Base-by-base conservation (phyloP, 78 protist genomes). In the Tieghemostelium lacteum region DNA sequence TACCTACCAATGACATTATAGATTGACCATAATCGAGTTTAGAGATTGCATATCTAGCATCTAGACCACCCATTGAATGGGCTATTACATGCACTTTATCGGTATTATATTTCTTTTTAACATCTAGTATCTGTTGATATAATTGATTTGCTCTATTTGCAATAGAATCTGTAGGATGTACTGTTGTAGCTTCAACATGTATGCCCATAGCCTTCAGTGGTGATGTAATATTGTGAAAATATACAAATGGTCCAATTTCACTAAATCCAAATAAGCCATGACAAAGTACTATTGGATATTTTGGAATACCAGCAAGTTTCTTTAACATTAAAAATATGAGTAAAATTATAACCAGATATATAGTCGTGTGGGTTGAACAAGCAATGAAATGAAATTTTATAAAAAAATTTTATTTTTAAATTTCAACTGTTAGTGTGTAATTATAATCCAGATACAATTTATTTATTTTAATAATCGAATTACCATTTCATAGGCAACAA, bases 11-110 rank as follows among this genome's bases (percentile, higher is more conserved):
- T 29, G 91, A 83, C 17, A 69, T 28, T 14, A 83, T 61, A 31
- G 37, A 37, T 40, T 24, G 26, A 22, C 31, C 17, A 6, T 55
- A 22, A 60, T 83, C 91, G 0, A 83, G 28, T 28, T 83, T 24
- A 45, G n/a, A 22, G 8, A 67, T 69, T 10, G 69, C n/a, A 45
- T 58, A 83, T 58, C 91, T 26, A 14, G 73, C 55, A 33, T 83
- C 91, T 28, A 83, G 54, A 3, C 91, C 91, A 29, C 91, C 91
- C 78, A 83, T 58, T 5, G 70, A 54, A 19, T 83, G 91, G 0
- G 91, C 91, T 6, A 83, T 10, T 22, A 83, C 12, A 58, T 83
- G 91, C 6, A 71, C 69, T 20, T 83, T 71, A 31, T 83, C 78
- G 1, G 69, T 58, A 58, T 42, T 69, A 29, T 69, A 69, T 10